Conservation (phyloP, 2,329 filamentous ascomycete genomes). For the Trichoderma atroviride region DNA sequence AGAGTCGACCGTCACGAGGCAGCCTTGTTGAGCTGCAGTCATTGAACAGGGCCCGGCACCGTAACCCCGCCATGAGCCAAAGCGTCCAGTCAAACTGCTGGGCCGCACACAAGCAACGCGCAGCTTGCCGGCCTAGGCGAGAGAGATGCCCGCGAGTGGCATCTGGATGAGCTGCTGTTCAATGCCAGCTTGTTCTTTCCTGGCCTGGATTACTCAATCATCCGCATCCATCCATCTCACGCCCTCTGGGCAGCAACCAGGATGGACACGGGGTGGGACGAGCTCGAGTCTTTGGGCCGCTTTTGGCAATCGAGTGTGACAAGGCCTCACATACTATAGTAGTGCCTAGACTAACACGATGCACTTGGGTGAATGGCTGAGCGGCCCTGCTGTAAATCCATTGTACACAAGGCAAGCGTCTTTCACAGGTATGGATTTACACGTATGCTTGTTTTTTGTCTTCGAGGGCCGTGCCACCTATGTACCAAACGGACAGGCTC, state of each 20-base stretch:
- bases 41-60: background rate
- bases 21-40: background rate
- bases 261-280: background rate
- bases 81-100: constrained; percentile 6
- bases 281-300: constrained; percentile 8
- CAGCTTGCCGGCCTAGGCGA: background rate
- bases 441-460: background rate
- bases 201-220: background rate
- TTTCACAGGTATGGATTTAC: background rate
- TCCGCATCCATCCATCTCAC: constrained; percentile 4
- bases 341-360: background rate
- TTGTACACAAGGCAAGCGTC: background rate
- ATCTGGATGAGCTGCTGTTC: background rate
- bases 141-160: background rate
- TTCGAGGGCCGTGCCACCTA: background rate
- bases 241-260: constrained; percentile 18
- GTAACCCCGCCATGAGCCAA: constrained; percentile 13
- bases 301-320: constrained; percentile 5
- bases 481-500: background rate
- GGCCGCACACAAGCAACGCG: constrained; percentile 8
- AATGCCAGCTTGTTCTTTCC: background rate
- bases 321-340: background rate
- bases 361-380: constrained; percentile 1
- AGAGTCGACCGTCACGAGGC: background rate
- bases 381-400: background rate